These are phyloP conservation scores for Mycena galericulata DNA, from an alignment of 768 basidiomycete species.

Conservation along the genomic window DNA sequence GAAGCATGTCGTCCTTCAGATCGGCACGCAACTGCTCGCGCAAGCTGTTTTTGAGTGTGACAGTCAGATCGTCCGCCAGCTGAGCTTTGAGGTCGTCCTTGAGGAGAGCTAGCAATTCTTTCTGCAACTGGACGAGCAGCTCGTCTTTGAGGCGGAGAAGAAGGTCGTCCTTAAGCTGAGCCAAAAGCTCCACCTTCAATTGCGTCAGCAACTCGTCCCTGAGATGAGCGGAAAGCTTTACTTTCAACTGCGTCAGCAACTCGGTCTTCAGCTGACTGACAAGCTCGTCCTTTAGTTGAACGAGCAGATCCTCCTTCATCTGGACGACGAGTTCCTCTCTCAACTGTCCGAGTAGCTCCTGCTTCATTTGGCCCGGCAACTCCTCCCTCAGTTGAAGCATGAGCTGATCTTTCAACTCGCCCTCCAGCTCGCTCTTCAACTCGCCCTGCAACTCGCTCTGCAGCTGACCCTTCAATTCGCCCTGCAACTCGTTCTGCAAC, in stretches of 20 bases:
- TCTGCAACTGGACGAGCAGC: constrained; percentile 14
- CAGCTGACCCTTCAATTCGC: too few species aligned
- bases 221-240: constrained; percentile 20
- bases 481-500: too few species aligned
- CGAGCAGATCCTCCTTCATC: constrained; percentile 24
- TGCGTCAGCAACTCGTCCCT: constrained; percentile 23
- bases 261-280: constrained; percentile 24
- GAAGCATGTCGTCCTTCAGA: constrained; percentile 30
- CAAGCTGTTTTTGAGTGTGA: constrained; percentile 19
- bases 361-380: too few species aligned
- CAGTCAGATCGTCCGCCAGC: constrained; percentile 28
- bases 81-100: constrained; percentile 27
- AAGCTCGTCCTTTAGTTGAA: constrained; percentile 25
- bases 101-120: constrained; percentile 19
- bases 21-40: constrained; percentile 32
- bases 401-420: too few species aligned
- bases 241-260: constrained; percentile 23
- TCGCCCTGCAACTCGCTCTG: too few species aligned
- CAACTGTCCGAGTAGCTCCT: too few species aligned
- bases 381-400: too few species aligned
- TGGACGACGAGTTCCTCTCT: neutral
- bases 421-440: too few species aligned
- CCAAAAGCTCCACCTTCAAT: constrained; percentile 22
- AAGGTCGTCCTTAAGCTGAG: constrained; percentile 26
- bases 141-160: constrained; percentile 30